phyloP scores from a whole-genome alignment of 2,329 filamentous ascomycete genomes.

The Cytospora mali region DNA sequence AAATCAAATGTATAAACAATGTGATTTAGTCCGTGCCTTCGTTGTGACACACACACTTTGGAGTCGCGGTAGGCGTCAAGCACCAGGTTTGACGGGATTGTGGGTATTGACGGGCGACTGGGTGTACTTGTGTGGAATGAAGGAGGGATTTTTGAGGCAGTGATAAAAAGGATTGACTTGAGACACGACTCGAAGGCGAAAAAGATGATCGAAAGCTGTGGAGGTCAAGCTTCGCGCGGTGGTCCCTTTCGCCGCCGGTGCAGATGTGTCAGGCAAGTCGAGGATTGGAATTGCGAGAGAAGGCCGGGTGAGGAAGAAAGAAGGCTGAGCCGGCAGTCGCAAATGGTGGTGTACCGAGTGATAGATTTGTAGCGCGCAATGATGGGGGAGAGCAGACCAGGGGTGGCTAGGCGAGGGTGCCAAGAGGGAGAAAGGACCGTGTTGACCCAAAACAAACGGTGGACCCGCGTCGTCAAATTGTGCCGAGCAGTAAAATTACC shows the following conservation, averaged over 20 bases:
- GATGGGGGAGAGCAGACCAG: conserved; percentile 15
- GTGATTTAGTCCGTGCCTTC: conserved; percentile 21
- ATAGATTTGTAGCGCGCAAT: conserved; percentile 26
- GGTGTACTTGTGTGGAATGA: background rate
- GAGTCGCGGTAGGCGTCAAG: conserved; percentile 17
- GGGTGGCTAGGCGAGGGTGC: conserved; percentile 21
- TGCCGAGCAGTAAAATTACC: conserved; percentile 28
- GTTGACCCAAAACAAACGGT: conserved; percentile 27
- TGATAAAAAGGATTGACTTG: conserved; percentile 5
- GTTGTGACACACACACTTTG: conserved; percentile 24
- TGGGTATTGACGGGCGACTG: conserved; percentile 1
- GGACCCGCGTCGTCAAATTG: conserved; percentile 26
- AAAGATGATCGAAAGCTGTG: conserved; percentile 20
- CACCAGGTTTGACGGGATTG: conserved; percentile 15
- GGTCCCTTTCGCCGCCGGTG: conserved; percentile 24
- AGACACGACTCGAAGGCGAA: conserved; percentile 28
- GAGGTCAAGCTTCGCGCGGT: conserved; percentile 11
- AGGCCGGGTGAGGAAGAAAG: conserved; percentile 19
- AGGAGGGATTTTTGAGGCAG: conserved; percentile 1
- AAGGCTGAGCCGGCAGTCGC: conserved; percentile 17
- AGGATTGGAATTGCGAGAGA: conserved; percentile 16
- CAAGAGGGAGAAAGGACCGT: conserved; percentile 12
- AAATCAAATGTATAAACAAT: conserved; percentile 4
- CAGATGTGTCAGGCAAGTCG: conserved; percentile 20
- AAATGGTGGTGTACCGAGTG: conserved; percentile 26